Evolutionary conservation across 192 early-diverging fungal species (phyloP).

Genomic region (Diversispora eburnea): DNA sequence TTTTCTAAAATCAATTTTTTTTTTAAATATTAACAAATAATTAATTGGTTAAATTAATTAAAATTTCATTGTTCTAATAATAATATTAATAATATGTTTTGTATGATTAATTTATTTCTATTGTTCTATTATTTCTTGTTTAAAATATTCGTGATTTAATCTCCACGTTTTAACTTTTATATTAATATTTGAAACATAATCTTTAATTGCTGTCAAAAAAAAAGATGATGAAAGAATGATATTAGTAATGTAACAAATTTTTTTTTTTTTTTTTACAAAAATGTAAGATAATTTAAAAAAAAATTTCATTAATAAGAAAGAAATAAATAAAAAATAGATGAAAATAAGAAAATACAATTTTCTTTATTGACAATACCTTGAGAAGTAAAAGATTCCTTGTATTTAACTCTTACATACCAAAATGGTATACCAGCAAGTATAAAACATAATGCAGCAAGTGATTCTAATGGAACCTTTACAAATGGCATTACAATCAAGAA

Average conservation of each 20-base stretch:
- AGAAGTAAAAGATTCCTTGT: not conserved
- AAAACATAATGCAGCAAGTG: constrained; percentile 45
- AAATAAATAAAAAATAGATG: not conserved
- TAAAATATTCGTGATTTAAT: constrained; percentile 9
- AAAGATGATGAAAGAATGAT: not conserved
- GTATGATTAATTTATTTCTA: too few species aligned
- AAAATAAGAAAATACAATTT: too few species aligned
- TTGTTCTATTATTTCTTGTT: constrained; percentile 20
- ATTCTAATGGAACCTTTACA: constrained; percentile 49
- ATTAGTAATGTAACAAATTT: not conserved
- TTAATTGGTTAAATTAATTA: too few species aligned
- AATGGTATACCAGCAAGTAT: constrained; percentile 50
- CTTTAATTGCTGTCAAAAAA: constrained; percentile 1
- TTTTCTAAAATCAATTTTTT: too few species aligned
- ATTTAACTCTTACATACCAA: constrained; percentile 36
- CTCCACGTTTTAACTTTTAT: not conserved
- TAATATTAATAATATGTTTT: too few species aligned
- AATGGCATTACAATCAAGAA: constrained; percentile 65
- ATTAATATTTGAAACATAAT: not conserved
- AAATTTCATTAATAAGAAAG: not conserved
- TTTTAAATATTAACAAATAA: too few species aligned
- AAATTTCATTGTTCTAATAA: too few species aligned
- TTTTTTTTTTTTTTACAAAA: not conserved
- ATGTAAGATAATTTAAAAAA: not conserved
- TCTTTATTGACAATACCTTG: not conserved